Evolutionary conservation across 352 stramenopile genomes (phyloP).

Genomic region (Pythium rhizo-oryzae): DNA sequence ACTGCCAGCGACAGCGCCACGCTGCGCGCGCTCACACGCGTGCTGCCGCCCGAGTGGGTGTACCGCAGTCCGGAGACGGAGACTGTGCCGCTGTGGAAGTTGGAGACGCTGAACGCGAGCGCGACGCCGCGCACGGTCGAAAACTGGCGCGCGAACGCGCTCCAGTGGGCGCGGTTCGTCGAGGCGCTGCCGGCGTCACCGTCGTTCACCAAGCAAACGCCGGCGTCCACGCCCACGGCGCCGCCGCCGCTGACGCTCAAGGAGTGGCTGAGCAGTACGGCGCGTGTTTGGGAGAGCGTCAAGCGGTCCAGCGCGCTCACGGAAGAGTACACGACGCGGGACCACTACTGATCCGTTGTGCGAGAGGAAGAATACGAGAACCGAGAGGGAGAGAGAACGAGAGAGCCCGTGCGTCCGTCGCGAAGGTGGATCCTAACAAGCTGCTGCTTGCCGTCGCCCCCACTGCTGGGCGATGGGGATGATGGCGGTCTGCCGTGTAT

Average conservation of each 20-base stretch:
- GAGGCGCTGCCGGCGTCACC: slow-evolving; percentile 22
- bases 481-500: no score
- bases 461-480: no score
- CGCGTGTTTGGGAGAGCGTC: slow-evolving; percentile 67
- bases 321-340: slow-evolving; percentile 48
- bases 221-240: background rate
- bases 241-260: slow-evolving; percentile 50
- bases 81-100: slow-evolving; percentile 21
- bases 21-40: slow-evolving; percentile 35
- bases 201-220: slow-evolving; percentile 17
- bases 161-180: slow-evolving; percentile 16
- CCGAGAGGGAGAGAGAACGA: background rate
- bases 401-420: no score
- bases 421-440: no score
- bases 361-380: background rate
- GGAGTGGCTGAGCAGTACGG: slow-evolving; percentile 77
- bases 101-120: slow-evolving; percentile 11
- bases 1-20: background rate
- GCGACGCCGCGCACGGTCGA: background rate
- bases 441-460: no score
- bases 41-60: slow-evolving; percentile 36
- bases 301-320: slow-evolving; percentile 67
- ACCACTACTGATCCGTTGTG: slow-evolving; percentile 50
- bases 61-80: background rate
- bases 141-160: slow-evolving; percentile 11